Conservation (phyloP, 306 rosid genomes). For the Elaeagnus macrophylla region DNA sequence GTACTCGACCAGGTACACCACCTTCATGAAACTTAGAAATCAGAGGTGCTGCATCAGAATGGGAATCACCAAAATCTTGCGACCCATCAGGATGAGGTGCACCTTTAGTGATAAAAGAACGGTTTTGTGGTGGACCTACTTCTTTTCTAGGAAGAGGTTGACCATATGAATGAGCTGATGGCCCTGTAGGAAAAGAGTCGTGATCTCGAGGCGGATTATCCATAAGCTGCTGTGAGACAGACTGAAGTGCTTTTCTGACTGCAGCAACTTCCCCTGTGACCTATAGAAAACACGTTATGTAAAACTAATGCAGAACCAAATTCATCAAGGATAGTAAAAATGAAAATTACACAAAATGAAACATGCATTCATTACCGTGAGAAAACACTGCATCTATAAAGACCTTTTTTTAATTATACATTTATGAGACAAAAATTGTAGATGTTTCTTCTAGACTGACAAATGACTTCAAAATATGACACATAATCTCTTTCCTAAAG, state of each 20-base stretch:
- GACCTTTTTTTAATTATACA: too few species aligned
- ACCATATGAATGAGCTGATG: constrained; percentile 45
- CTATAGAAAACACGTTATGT: constrained; percentile 36
- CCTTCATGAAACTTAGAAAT: constrained; percentile 57
- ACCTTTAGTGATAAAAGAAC: constrained; percentile 39
- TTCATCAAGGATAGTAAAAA: neutral
- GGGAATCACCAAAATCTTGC: constrained; percentile 37
- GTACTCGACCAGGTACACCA: constrained; percentile 48
- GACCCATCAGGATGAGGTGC: constrained; percentile 36
- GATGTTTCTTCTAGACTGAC: too few species aligned
- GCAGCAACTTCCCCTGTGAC: constrained; percentile 65
- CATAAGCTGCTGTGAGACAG: constrained; percentile 61
- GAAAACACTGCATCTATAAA: too few species aligned
- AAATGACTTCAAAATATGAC: too few species aligned
- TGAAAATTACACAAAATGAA: too few species aligned
- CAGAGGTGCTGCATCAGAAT: constrained; percentile 39
- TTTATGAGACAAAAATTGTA: too few species aligned
- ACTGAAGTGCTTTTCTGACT: constrained; percentile 73
- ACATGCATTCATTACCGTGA: too few species aligned
- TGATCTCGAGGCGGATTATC: constrained; percentile 54
- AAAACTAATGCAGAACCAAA: constrained; percentile 5
- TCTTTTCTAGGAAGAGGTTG: constrained; percentile 29
- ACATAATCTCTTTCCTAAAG: too few species aligned
- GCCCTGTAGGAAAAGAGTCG: constrained; percentile 38
- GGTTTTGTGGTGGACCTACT: constrained; percentile 29